Percentiles rank a stretch among this genome's conserved stretches.
phyloP scores from a whole-genome alignment of 345 rosid genomes.

The Lumnitzera littorea region DNA sequence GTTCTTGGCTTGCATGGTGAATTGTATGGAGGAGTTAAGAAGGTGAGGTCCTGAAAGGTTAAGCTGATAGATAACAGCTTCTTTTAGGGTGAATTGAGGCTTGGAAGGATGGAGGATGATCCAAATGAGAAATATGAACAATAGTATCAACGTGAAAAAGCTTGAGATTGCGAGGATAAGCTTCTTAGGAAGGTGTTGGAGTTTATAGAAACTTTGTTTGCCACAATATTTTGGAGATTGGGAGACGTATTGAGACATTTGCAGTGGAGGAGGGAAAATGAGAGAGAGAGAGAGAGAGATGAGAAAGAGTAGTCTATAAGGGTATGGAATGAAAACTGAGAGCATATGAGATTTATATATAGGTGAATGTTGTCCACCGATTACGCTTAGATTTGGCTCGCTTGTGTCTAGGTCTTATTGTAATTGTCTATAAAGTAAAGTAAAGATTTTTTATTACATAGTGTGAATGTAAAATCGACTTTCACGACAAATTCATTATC shows the following conservation, averaged over 20 bases:
- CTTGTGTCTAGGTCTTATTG: no score
- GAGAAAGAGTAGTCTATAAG: slow-evolving; percentile 9
- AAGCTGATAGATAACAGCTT: slow-evolving; percentile 55
- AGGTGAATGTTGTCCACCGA: no score
- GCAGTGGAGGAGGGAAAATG: slow-evolving; percentile 16
- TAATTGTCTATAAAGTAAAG: no score
- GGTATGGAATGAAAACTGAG: slow-evolving; percentile 12
- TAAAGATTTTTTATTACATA: no score
- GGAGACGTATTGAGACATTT: slow-evolving; percentile 59
- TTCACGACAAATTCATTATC: no score
- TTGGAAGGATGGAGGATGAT: slow-evolving; percentile 67
- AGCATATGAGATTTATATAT: slow-evolving; percentile 16
- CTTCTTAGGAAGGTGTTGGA: slow-evolving; percentile 45
- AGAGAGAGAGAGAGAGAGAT: slow-evolving; percentile 15
- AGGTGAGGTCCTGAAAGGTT: slow-evolving; percentile 53
- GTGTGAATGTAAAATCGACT: no score
- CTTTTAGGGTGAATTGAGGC: slow-evolving; percentile 63
- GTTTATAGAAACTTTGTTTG: slow-evolving; percentile 26
- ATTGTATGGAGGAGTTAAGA: slow-evolving; percentile 75
- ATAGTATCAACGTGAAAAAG: slow-evolving; percentile 39
- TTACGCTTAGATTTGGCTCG: no score
- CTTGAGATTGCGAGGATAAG: slow-evolving; percentile 43
- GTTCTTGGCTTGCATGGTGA: slow-evolving; percentile 54
- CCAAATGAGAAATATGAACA: slow-evolving; percentile 53
- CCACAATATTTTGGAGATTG: slow-evolving; percentile 81